Base-by-base conservation (phyloP, 2,329 filamentous ascomycete species). In the Alternaria dauci region DNA sequence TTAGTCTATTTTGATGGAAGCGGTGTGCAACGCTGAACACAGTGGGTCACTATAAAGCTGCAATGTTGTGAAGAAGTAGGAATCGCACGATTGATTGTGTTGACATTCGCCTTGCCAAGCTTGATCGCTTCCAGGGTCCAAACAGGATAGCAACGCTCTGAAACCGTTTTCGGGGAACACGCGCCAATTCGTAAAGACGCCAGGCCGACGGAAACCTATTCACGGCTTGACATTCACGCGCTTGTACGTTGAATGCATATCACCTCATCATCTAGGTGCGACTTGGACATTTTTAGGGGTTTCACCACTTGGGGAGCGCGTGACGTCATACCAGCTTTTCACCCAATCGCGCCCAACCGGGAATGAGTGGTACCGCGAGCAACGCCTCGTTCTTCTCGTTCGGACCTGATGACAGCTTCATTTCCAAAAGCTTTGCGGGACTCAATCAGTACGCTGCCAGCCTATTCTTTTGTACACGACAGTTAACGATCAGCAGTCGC, bases 331-430 rank as follows among this genome's bases (percentile, higher is more conserved):
- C 2, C 14, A n/a, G 23, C 9, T 14, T 34, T 2, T 11, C n/a
- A 58, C 46, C 73, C 73, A 76, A 76, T 76, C 58, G 46, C 43
- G 25, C 23, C 18, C 57, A 61, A 47, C n/a, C 38, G 61, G 67
- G 63, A 54, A 77, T 77, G 75, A 71, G 65, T 32, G 59, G 56
- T 54, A 64, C 59, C 18, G 59, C 62, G 12, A 72, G 61, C 57
- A 66, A 54, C 44, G 66, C 65, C 5, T 73, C 68, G 2, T 78
- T 78, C 64, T 75, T 78, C 58, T 74, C 74, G 5, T 78, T 78
- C 59, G 76, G 75, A 5, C 65, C 65, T 6, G 63, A 74, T 12
- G 75, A 77, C 42, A 71, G 73, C 52, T 78, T 73, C 51, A 69
- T 78, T 1, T 74, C 71, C 2, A 75, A 71, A 39, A 74, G 69